Base-by-base conservation (phyloP, 2,329 filamentous ascomycete genomes). In the Leptographium flavum region DNA sequence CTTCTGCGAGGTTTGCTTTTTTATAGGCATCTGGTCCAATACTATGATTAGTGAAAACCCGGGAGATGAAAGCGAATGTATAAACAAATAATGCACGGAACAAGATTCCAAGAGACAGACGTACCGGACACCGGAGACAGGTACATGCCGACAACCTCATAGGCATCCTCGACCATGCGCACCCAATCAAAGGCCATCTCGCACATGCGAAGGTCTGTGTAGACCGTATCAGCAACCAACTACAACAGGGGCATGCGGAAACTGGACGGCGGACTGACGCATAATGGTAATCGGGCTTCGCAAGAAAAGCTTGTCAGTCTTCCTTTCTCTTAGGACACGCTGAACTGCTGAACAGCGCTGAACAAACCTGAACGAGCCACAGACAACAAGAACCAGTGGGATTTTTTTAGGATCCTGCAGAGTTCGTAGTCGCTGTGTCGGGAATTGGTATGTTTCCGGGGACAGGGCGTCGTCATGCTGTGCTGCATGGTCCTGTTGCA, bases 81-180 rank as follows among this genome's bases (percentile, higher is more conserved):
- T 22, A 11, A 35, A 14, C 13, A 25, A 3, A 25, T n/a, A 15
- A 30, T 3, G 13, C 15, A 22, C 11, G 15, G 19, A 2, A 13
- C 3, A 2, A 14, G 9, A 5, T 23, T n/a, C 8, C 11, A 35
- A 7, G n/a, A 15, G 33, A 48, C 47, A 17, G 30, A 48, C 47
- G 17, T 53, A 50, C 48, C 48, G 5, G 52, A 54, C 17, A 58
- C 83, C n/a, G 84, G 84, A 22, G 80, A 86, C 50, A 90, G 68
- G 60, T 90, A 94, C 43, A 85, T 87, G 50, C 85, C 88, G 38
- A 94, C 72, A 30, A 95, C 77, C 60, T 95, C 87, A 59, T 83
- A 95, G 30, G 57, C 56, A 13, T 60, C 60, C 45, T 62, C 61
- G 46, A 61, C 60, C 44, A 53, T 53, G 21, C 60, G 57, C 35